Conservation (phyloP, 2,329 filamentous ascomycete genomes). For the Thelonectria rubi region DNA sequence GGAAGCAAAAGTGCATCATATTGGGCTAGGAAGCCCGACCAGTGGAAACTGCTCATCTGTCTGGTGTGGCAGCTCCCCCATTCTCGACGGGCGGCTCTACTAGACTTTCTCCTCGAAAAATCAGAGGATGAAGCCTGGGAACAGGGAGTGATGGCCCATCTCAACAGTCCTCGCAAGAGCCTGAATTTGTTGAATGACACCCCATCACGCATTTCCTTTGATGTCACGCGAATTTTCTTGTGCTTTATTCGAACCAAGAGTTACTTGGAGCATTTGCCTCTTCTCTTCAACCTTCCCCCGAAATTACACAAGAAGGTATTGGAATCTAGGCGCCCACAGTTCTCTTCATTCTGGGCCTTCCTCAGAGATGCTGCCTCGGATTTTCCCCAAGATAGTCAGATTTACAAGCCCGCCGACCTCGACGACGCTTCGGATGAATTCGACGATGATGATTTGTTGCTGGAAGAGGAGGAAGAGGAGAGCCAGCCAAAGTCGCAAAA, state of each 20-base stretch:
- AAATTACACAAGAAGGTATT: slow-evolving; percentile 33
- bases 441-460: slow-evolving; percentile 29
- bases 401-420: slow-evolving; percentile 40
- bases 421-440: slow-evolving; percentile 25
- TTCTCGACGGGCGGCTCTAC: slow-evolving; percentile 39
- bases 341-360: slow-evolving; percentile 41
- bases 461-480: slow-evolving; percentile 17
- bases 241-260: slow-evolving; percentile 42
- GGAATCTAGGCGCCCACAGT: slow-evolving; percentile 23
- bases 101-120: slow-evolving; percentile 35
- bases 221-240: slow-evolving; percentile 45
- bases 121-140: slow-evolving; percentile 34
- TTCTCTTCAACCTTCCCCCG: slow-evolving; percentile 20
- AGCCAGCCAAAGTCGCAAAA: slow-evolving; percentile 35
- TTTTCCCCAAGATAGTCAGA: slow-evolving; percentile 48
- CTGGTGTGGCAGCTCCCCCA: slow-evolving; percentile 46
- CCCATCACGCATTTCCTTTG: slow-evolving; percentile 39
- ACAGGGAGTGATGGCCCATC: slow-evolving; percentile 27
- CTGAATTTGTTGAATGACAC: slow-evolving; percentile 20
- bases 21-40: slow-evolving; percentile 43
- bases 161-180: slow-evolving; percentile 30
- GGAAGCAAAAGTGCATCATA: slow-evolving; percentile 26
- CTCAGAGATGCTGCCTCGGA: slow-evolving; percentile 36
- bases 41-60: slow-evolving; percentile 44
- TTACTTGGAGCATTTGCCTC: slow-evolving; percentile 34